Evolutionary conservation across 169 alveolate species (phyloP), one percentile per base, ranked within the genome.

Genomic region (Plasmodium ovale): DNA sequence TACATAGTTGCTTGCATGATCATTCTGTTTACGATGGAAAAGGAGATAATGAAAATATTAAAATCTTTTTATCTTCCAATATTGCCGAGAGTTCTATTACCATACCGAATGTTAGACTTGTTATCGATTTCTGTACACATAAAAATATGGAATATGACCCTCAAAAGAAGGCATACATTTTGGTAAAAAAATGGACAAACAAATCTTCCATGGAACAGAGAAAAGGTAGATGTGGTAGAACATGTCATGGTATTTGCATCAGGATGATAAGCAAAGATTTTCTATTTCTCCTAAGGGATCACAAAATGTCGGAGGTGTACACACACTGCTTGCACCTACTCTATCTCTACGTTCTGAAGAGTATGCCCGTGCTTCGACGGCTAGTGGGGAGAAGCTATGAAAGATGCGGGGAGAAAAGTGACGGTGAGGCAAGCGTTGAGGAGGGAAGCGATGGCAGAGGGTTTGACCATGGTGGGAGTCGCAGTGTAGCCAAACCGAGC

Each of bases 171-270:
- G 87, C 87, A 1, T 72, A 72, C 47, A 54, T 72, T 1, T 37
- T 72, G 23, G 68, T 47, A 3, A 72, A 72, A 27, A 72, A 72
- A 6, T 72, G 87, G 87, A 56, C 56, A 16, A 72, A 72, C 29
- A 72, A 72, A 29, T 72, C 87, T 1, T 72, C 87, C 31, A 72
- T 72, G 87, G 87, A 72, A 37, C 87, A 72, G 25, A 53, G 87
- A 16, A 72, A 72, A 64, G 87, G 87, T 0, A 72, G 87, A 9
- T 72, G 87, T 37, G 87, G 87, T 7, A 37, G 87, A 31, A 72
- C 87, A 0, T 72, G 87, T 37, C 87, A 72, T 72, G 87, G 87
- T 3, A 72, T 72, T 3, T 72, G 87, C 64, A 72, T 72, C 1
- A 60, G 87, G 14, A 72, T 72, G 87, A 72, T 72, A 3, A 72